Conservation (phyloP, 2,329 filamentous ascomycete genomes). For the Sporothrix inflata region DNA sequence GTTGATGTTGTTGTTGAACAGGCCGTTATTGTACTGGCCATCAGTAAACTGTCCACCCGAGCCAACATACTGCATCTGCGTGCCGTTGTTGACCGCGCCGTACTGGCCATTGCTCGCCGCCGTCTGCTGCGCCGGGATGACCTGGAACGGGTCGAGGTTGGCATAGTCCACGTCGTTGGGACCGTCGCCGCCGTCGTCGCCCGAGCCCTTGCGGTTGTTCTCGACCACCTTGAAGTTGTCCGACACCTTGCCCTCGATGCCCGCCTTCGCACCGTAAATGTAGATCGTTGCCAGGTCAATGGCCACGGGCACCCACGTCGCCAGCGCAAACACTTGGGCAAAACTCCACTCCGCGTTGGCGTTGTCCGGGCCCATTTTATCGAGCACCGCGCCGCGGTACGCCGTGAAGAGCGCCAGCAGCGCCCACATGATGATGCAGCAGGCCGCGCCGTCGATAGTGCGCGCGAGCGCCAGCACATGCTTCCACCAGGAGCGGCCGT, state of each 20-base stretch:
- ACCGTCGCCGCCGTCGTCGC: background rate
- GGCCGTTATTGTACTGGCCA: constrained; percentile 1
- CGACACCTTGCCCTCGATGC: constrained; percentile 23
- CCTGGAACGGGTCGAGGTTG: constrained; percentile 14
- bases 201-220: background rate
- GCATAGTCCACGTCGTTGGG: background rate
- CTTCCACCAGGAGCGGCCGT: constrained; percentile 25
- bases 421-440: constrained; percentile 38
- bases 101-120: background rate
- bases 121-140: background rate
- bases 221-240: constrained; percentile 14
- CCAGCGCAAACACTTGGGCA: constrained; percentile 40
- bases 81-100: background rate
- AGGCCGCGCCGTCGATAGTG: constrained; percentile 32
- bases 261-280: constrained; percentile 29
- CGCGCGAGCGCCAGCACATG: constrained; percentile 19
- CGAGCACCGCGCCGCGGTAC: constrained; percentile 35
- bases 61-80: constrained; percentile 12
- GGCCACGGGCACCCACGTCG: constrained; percentile 39
- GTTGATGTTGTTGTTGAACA: background rate
- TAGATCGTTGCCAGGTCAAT: constrained; percentile 38
- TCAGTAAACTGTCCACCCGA: background rate
- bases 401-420: constrained; percentile 38
- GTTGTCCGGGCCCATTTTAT: constrained; percentile 32
- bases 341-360: constrained; percentile 39